Conservation (phyloP, 1,139 yeast species). For the Blastobotrys petasosporus region DNA sequence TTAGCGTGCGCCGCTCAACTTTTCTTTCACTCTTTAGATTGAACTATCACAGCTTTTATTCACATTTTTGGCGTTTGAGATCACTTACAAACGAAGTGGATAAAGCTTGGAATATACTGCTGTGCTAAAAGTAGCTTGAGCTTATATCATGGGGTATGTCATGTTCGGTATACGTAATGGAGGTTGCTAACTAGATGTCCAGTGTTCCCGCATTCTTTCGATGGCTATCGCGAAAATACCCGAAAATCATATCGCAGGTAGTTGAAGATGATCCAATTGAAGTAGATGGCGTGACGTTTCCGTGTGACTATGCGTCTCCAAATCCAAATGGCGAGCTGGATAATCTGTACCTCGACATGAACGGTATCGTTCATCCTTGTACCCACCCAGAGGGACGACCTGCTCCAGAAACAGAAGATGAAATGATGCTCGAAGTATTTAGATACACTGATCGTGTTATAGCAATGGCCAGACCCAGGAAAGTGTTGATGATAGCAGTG, state of each 20-base stretch:
- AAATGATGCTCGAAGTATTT: conserved; percentile 87
- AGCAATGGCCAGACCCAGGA: conserved; percentile 91
- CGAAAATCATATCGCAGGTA: conserved; percentile 89
- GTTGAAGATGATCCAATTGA: conserved; percentile 54
- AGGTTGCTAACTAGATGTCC: not conserved
- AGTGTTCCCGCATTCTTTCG: conserved; percentile 96
- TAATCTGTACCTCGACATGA: conserved; percentile 88
- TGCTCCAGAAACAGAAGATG: conserved; percentile 90
- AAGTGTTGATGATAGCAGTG: conserved; percentile 83
- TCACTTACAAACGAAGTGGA: no score
- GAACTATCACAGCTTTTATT: no score
- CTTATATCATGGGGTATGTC: conserved; percentile 1
- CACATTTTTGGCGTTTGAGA: no score
- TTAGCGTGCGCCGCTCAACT: no score
- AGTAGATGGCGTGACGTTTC: conserved; percentile 55
- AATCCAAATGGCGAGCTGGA: conserved; percentile 96
- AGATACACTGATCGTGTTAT: conserved; percentile 84
- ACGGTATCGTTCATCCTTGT: conserved; percentile 96
- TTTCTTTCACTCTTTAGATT: no score
- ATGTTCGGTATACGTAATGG: no score
- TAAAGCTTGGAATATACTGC: no score
- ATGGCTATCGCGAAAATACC: conserved; percentile 91
- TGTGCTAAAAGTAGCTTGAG: no score
- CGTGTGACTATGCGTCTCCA: conserved; percentile 63
- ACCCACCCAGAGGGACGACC: conserved; percentile 94